Conservation (phyloP, 2,329 filamentous ascomycete species). For the Chrysosporium keratinophilum region DNA sequence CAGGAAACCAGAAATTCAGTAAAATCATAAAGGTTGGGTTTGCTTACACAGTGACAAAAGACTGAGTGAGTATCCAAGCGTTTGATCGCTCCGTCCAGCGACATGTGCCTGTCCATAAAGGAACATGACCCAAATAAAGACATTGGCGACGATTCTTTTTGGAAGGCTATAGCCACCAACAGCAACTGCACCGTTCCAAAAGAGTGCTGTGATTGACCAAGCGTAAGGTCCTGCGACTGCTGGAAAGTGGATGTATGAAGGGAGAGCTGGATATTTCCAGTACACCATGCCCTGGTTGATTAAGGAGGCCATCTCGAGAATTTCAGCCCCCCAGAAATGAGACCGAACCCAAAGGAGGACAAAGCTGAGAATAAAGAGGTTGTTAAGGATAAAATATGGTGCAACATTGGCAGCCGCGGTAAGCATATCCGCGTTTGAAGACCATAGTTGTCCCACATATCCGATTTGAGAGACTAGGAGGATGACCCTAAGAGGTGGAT, state of each 20-base stretch:
- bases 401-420: constrained; percentile 66
- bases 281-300: constrained; percentile 69
- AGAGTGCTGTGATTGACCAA: constrained; percentile 77
- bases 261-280: constrained; percentile 64
- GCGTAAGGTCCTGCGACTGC: constrained; percentile 67
- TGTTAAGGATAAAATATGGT: constrained; percentile 75
- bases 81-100: constrained; percentile 59
- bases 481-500: constrained; percentile 45
- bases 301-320: constrained; percentile 70
- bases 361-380: constrained; percentile 70
- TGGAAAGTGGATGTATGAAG: constrained; percentile 64
- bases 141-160: constrained; percentile 71
- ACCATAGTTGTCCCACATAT: constrained; percentile 70
- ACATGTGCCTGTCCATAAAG: constrained; percentile 70
- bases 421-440: constrained; percentile 51
- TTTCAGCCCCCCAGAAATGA: constrained; percentile 63
- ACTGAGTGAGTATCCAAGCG: constrained; percentile 69
- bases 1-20: background rate
- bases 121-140: constrained; percentile 78
- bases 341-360: constrained; percentile 71
- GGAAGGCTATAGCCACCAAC: constrained; percentile 57
- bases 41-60: constrained; percentile 57
- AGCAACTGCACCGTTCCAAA: constrained; percentile 80
- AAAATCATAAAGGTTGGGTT: constrained; percentile 11
- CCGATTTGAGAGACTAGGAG: constrained; percentile 65